Percentiles rank a stretch among this genome's conserved stretches.
phyloP scores from a whole-genome alignment of 495 filamentous ascomycete genomes.

The Aspergillus bertholletiae region DNA sequence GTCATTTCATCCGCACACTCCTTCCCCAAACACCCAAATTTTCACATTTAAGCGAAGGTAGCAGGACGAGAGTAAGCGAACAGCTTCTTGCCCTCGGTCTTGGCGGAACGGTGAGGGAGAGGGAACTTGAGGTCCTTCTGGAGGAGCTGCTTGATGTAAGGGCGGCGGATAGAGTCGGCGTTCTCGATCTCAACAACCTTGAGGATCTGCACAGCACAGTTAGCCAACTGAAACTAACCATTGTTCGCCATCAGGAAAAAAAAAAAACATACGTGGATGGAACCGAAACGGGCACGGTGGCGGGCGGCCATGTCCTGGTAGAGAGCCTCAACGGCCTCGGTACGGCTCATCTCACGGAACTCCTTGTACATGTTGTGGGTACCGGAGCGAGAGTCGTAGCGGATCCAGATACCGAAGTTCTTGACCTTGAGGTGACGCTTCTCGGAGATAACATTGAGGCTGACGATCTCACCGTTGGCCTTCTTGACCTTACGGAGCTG shows the following conservation, averaged over 20 bases:
- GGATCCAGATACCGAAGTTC: conserved; percentile 99
- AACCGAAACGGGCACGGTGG: conserved; percentile 95
- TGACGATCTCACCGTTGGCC: conserved; percentile 98
- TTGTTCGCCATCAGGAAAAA: neutral
- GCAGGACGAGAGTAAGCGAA: conserved; percentile 88
- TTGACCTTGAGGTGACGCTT: conserved; percentile 98
- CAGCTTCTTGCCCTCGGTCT: conserved; percentile 75
- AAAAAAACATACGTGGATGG: conserved; percentile 77
- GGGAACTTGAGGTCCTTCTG: conserved; percentile 95
- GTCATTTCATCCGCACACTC: conserved; percentile 47
- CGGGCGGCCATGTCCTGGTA: conserved; percentile 99
- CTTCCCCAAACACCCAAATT: conserved; percentile 35
- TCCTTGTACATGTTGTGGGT: conserved; percentile 99
- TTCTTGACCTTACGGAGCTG: conserved; percentile 99
- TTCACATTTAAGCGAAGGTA: conserved; percentile 68
- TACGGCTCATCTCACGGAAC: conserved; percentile 96
- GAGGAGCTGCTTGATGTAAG: conserved; percentile 98
- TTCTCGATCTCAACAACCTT: conserved; percentile 97
- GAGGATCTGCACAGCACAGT: conserved; percentile 68
- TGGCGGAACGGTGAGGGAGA: conserved; percentile 90
- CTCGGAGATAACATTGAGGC: conserved; percentile 93
- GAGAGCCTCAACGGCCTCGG: conserved; percentile 90
- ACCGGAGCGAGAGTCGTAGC: conserved; percentile 98
- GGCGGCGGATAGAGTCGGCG: conserved; percentile 85
- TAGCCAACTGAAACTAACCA: conserved; percentile 15